Percentiles rank a stretch among this genome's conserved stretches.
These are phyloP conservation scores for Fusarium sarcochroum DNA, from an alignment of 2,329 filamentous ascomycete genomes.

Conservation along the genomic window DNA sequence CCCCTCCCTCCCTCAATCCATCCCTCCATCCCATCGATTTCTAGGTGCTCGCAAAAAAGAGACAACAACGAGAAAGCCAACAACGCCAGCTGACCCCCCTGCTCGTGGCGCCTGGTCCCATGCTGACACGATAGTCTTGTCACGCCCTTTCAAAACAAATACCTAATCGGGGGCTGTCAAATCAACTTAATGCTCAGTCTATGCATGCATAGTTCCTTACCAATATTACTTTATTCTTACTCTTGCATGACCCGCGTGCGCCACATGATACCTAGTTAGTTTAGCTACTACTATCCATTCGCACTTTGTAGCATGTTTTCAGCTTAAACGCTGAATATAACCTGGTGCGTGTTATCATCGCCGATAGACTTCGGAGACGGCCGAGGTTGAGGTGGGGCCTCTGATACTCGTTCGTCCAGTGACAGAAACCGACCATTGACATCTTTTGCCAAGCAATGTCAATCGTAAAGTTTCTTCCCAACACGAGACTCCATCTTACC, in stretches of 20 bases:
- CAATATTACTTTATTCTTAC: slow-evolving; percentile 16
- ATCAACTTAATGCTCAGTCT: slow-evolving; percentile 11
- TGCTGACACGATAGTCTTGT: slow-evolving; percentile 37
- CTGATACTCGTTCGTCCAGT: slow-evolving; percentile 18
- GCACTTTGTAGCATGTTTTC: background rate
- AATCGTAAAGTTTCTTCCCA: slow-evolving; percentile 23
- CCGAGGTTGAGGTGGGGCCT: slow-evolving; percentile 19
- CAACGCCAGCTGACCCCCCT: slow-evolving; percentile 20
- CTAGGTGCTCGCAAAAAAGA: background rate
- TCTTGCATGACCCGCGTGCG: slow-evolving; percentile 26
- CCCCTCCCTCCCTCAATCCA: background rate
- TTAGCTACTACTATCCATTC: background rate
- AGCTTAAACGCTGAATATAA: slow-evolving; percentile 17
- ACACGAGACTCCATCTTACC: slow-evolving; percentile 26
- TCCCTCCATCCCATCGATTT: background rate
- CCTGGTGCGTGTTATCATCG: slow-evolving; percentile 6
- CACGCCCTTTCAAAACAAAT: slow-evolving; percentile 1
- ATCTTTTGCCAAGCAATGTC: slow-evolving; percentile 32
- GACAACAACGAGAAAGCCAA: slow-evolving; percentile 13
- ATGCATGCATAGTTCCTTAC: slow-evolving; percentile 30
- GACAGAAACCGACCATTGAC: slow-evolving; percentile 13
- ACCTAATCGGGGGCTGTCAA: slow-evolving; percentile 6
- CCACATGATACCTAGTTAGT: slow-evolving; percentile 14
- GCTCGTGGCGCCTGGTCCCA: slow-evolving; percentile 20
- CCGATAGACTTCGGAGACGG: slow-evolving; percentile 30